These are phyloP conservation scores for Ciborinia camelliae DNA, from an alignment of 2,329 filamentous ascomycete species.

Conservation along the genomic window DNA sequence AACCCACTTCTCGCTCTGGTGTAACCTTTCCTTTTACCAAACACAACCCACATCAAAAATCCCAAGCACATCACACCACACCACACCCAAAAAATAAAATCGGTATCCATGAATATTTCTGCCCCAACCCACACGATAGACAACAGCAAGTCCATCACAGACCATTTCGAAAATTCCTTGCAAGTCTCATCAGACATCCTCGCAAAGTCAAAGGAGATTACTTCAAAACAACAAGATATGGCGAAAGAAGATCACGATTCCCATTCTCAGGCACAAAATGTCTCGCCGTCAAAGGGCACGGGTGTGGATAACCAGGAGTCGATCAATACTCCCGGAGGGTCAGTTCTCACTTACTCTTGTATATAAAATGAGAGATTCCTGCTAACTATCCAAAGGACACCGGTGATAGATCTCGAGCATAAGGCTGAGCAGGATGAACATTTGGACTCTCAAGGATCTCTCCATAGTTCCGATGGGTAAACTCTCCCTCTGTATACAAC, in stretches of 20 bases:
- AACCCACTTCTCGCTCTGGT: not conserved
- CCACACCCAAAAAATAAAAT: not conserved
- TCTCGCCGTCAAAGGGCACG: not conserved
- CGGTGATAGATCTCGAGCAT: not conserved
- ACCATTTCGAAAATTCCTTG: not conserved
- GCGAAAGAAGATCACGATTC: rapidly evolving
- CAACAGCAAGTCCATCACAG: not conserved
- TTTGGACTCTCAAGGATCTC: not conserved
- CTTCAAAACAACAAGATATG: not conserved
- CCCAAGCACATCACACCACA: not conserved
- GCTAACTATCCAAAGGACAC: not conserved
- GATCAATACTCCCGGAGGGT: not conserved
- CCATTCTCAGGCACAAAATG: not conserved
- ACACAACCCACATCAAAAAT: not conserved
- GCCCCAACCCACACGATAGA: not conserved
- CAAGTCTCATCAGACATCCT: not conserved
- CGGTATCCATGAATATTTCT: not conserved
- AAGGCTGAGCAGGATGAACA: not conserved
- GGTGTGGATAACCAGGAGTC: not conserved
- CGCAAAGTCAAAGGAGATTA: not conserved
- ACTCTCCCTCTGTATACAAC: rapidly evolving
- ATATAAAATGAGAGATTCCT: rapidly evolving
- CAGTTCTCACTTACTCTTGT: not conserved
- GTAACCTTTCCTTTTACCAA: not conserved
- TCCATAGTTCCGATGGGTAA: not conserved